Conservation (phyloP, 1,139 yeast species). For the Hanseniaspora uvarum region DNA sequence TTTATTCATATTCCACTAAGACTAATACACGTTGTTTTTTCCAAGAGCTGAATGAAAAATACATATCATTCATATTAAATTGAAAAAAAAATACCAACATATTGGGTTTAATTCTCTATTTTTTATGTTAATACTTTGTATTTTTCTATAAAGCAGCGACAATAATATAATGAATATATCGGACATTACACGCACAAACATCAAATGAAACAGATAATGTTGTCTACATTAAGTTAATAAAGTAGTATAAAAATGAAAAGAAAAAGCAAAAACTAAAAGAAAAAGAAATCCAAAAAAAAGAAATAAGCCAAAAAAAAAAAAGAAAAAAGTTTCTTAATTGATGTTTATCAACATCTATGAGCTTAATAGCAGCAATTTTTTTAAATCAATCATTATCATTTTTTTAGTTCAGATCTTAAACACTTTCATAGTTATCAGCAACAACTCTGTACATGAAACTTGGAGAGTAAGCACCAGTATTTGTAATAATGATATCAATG, state of each 20-base stretch:
- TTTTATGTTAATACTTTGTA: not conserved
- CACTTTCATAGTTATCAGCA: slow-evolving; percentile 82
- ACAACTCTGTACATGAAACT: slow-evolving; percentile 91
- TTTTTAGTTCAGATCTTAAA: slow-evolving; percentile 40
- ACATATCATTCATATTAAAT: not conserved
- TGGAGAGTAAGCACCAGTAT: slow-evolving; percentile 93
- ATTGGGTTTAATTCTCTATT: too few species aligned
- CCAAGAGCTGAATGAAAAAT: not conserved
- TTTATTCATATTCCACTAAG: not conserved
- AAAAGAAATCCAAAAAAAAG: not conserved
- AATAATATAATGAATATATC: not conserved
- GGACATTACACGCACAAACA: too few species aligned
- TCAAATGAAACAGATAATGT: too few species aligned
- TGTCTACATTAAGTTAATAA: not conserved
- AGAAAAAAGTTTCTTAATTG: not conserved
- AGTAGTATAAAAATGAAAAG: not conserved
- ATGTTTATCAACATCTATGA: not conserved
- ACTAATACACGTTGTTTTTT: not conserved
- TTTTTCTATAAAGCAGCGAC: not conserved
- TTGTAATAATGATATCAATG: slow-evolving; percentile 87
- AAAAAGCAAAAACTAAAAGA: not conserved
- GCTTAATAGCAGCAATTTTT: not conserved
- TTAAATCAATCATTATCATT: not conserved
- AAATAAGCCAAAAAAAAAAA: not conserved
- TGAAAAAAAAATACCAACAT: not conserved